Conservation (phyloP, 2,329 filamentous ascomycete species). For the Trichoderma sp. region DNA sequence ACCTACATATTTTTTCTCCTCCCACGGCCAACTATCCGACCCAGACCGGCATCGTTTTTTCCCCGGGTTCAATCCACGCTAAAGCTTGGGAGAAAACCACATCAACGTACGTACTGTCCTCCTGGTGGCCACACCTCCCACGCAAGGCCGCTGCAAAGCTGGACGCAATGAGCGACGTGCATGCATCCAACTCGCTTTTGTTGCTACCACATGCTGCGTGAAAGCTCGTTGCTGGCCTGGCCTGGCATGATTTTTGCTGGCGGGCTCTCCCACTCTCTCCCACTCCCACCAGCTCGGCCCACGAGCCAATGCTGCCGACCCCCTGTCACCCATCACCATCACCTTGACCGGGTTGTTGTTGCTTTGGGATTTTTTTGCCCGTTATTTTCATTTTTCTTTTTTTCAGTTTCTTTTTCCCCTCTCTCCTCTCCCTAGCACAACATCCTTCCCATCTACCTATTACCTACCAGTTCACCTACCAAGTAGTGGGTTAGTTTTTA, state of each 20-base stretch:
- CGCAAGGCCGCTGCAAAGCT: neutral
- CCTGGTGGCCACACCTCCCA: conserved; percentile 9
- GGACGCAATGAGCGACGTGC: conserved; percentile 21
- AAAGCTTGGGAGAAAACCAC: neutral
- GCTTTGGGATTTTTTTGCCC: neutral
- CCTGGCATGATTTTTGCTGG: neutral
- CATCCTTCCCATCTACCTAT: neutral
- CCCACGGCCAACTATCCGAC: neutral
- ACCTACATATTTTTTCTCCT: neutral
- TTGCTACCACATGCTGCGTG: conserved; percentile 4
- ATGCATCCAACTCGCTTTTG: conserved; percentile 5
- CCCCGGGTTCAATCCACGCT: conserved; percentile 17
- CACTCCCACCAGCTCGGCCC: neutral
- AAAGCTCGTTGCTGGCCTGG: neutral
- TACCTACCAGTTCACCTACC: neutral
- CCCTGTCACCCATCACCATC: neutral
- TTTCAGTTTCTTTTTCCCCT: neutral
- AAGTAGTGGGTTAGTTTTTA: neutral
- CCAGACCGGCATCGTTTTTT: neutral
- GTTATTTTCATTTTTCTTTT: neutral
- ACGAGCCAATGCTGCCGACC: neutral
- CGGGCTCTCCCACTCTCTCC: neutral
- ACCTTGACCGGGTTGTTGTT: neutral
- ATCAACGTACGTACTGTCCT: neutral
- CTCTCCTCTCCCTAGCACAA: neutral